These are phyloP conservation scores for Polyporus arcularius DNA, from an alignment of 768 basidiomycete genomes.

Conservation along the genomic window DNA sequence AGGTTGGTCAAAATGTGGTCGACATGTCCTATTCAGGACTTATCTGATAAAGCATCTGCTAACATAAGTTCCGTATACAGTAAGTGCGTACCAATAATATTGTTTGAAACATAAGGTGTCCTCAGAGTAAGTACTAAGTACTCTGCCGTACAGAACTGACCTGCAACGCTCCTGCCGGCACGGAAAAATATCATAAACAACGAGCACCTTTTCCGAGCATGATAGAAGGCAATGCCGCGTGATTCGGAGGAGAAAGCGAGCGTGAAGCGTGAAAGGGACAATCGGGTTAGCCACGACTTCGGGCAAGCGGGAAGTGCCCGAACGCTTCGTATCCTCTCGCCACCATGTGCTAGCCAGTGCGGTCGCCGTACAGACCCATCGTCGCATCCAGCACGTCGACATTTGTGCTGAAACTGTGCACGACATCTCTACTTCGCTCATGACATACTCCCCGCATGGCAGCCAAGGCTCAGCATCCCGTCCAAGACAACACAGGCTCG, in stretches of 20 bases:
- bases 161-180: no score
- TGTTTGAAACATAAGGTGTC: no score
- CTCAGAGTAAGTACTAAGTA: no score
- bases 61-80: no score
- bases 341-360: conserved; percentile 14
- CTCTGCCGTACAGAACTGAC: no score
- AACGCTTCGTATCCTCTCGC: conserved; percentile 11
- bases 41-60: neutral
- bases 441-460: conserved; percentile 23
- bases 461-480: conserved; percentile 23
- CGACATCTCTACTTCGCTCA: conserved; percentile 4
- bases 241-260: neutral
- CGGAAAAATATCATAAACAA: no score
- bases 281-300: neutral
- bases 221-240: neutral
- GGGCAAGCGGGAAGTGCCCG: neutral
- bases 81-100: no score
- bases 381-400: no score
- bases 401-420: no score
- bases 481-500: conserved; percentile 34
- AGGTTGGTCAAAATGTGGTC: neutral
- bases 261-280: neutral
- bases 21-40: neutral
- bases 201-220: neutral
- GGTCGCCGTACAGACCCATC: neutral